Evolutionary conservation across 345 rosid genomes (phyloP), one percentile per base, ranked within the genome.

Genomic region (Reutealis trisperma): DNA sequence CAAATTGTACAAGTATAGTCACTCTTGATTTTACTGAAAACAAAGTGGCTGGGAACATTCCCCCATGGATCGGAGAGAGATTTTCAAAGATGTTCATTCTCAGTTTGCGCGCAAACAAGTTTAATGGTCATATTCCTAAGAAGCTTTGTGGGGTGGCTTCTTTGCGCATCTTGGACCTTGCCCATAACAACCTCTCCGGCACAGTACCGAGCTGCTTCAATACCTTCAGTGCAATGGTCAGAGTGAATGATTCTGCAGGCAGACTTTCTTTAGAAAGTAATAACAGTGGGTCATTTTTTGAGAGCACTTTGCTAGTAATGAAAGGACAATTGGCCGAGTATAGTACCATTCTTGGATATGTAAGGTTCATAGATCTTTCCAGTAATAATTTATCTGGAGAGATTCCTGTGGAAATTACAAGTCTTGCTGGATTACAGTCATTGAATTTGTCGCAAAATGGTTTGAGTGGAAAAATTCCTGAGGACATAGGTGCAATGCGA

Each of bases 91-190:
- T 80, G 68, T 19, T 11, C 0, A 47, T 75, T 64, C 72, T 80
- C 16, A 47, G 0, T 24, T 63, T 80, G 0, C 70, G 37, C 19
- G 45, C 21, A 27, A 64, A 80, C 34, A 47, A 70, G 27, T 64
- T 70, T 63, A 0, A 45, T 21, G 79, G 73, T 18, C 22, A 0
- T 16, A 5, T 80, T 5, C 83, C 72, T 0, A 3, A 6, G 18
- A 18, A 22, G 49, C 19, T 70, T 2, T 80, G 34, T 58, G 1
- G 9, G 4, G n/a, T 49, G 2, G 8, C 19, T 49, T 37, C 5
- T 42, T 58, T 70, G 6, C 78, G 74, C 0, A 54, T 75, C 4
- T 6, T 63, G 19, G 78, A 79, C 27, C 59, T 79, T 13, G 72
- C 75, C 2, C 0, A 55, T 1, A 80, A 75, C 67, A 75, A 27